Base-by-base conservation (phyloP, 1,139 yeast species). In the Candida gigantensis region DNA sequence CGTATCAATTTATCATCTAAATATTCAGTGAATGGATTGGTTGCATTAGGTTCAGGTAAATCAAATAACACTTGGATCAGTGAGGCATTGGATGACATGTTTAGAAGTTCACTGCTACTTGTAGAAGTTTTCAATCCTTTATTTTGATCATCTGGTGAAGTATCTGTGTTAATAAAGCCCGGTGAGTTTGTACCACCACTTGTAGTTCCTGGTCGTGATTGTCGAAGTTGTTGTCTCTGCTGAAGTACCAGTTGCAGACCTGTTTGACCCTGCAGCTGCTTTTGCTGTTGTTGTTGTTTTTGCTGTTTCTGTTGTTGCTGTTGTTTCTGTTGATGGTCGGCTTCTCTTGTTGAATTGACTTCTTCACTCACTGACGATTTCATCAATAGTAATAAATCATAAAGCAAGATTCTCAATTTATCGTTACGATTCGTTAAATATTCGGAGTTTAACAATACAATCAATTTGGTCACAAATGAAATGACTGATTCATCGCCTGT, bases 341-440 rank as follows among this genome's bases (percentile, higher is more conserved):
- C 43, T 17, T 49, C 58, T 12, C 47, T 27, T n/a, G 36, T 40
- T 8, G 43, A 23, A 9, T 49, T 47, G 5, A 54, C 35, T 26
- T 46, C 52, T 20, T 44, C 60, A 2, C 65, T 56, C 7, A 68
- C 45, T 2, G 68, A 52, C 2, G 58, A 57, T 50, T 80, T 81
- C 50, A 82, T 61, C 3, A 85, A 72, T 3, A 80, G 60, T 27
- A 83, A 57, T 30, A 83, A 65, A 52, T 84, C 92, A 49, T 81
- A 81, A 2, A 83, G 59, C 44, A 83, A 59, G 37, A 83, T 76
- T 47, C 74, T 76, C 42, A 83, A 53, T 44, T 76, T 76, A 33
- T 77, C 75, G 47, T 71, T 70, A 24, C 58, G 61, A 3, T 63
- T 36, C 1, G 50, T 37, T 37, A 79, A 58, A 20, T 69, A 61